Conservation (phyloP, 805 yeast genomes). For the Wickerhamiella spandovensis region DNA sequence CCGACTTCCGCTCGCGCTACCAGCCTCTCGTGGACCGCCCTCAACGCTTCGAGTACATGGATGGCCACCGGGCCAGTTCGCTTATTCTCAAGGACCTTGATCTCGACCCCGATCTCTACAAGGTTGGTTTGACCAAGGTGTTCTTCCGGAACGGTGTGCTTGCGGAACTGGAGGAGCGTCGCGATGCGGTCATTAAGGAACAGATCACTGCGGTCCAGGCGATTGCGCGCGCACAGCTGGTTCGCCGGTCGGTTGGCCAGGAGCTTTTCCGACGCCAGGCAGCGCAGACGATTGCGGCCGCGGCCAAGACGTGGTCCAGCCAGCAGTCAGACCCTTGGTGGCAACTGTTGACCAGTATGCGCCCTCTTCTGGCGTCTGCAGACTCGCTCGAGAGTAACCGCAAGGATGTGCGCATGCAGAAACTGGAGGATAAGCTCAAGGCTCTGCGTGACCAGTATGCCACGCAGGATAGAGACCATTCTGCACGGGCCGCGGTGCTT, state of each 20-base stretch:
- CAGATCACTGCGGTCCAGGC: conserved; percentile 54
- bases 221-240: conserved; percentile 45
- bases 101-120: conserved; percentile 46
- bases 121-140: conserved; percentile 58
- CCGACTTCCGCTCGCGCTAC: conserved; percentile 66
- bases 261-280: conserved; percentile 54
- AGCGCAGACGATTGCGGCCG: conserved; percentile 50
- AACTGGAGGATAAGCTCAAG: conserved; percentile 22
- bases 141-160: conserved; percentile 67
- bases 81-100: conserved; percentile 48
- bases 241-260: conserved; percentile 35
- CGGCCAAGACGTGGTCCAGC: conserved; percentile 40
- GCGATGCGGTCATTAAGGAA: conserved; percentile 48
- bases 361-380: conserved; percentile 54
- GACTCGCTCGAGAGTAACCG: conserved; percentile 14
- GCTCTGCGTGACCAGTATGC: conserved; percentile 15
- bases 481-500: not conserved
- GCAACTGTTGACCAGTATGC: conserved; percentile 50
- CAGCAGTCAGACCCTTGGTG: conserved; percentile 62
- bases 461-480: not conserved
- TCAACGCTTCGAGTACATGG: conserved; percentile 22
- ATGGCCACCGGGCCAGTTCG: conserved; percentile 56
- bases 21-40: conserved; percentile 46
- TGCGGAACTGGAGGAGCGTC: conserved; percentile 62
- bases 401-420: conserved; percentile 20